Conservation (phyloP, 306 rosid species). For the Delonix regia region DNA sequence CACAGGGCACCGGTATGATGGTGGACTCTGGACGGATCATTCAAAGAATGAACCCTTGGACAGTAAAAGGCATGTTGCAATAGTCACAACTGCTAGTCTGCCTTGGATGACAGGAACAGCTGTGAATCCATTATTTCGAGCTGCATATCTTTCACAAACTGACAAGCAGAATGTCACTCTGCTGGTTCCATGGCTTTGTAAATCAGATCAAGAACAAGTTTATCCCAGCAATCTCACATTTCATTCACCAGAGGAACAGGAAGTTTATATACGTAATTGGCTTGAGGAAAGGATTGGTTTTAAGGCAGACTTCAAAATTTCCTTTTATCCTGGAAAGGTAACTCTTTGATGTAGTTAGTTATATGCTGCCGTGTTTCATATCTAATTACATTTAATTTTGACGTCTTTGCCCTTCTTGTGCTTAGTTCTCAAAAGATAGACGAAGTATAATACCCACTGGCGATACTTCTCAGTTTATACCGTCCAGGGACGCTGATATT, state of each 20-base stretch:
- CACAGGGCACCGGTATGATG: slow-evolving; percentile 84
- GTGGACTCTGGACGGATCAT: slow-evolving; percentile 86
- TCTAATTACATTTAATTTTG: slow-evolving; percentile 30
- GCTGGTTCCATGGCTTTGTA: slow-evolving; percentile 92
- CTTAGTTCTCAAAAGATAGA: slow-evolving; percentile 76
- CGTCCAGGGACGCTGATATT: slow-evolving; percentile 85
- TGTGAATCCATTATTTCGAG: slow-evolving; percentile 91
- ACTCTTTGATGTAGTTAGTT: slow-evolving; percentile 28
- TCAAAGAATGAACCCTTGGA: slow-evolving; percentile 58
- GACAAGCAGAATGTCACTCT: slow-evolving; percentile 79
- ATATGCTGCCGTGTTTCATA: slow-evolving; percentile 23
- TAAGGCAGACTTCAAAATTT: slow-evolving; percentile 82
- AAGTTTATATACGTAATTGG: slow-evolving; percentile 84
- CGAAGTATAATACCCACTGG: slow-evolving; percentile 95
- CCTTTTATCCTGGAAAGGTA: slow-evolving; percentile 98
- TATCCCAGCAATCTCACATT: slow-evolving; percentile 79
- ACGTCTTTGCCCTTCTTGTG: slow-evolving; percentile 32
- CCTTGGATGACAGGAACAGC: slow-evolving; percentile 99
- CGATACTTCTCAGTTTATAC: slow-evolving; percentile 88
- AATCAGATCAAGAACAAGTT: slow-evolving; percentile 87
- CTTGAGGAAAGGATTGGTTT: slow-evolving; percentile 94
- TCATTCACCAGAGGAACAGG: slow-evolving; percentile 88
- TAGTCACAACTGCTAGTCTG: slow-evolving; percentile 96
- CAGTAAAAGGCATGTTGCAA: slow-evolving; percentile 79
- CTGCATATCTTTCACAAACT: slow-evolving; percentile 85